Percentiles rank a stretch among this genome's conserved stretches.
Conservation (phyloP, 179 eudicot species). For the Carnegiea gigantea region DNA sequence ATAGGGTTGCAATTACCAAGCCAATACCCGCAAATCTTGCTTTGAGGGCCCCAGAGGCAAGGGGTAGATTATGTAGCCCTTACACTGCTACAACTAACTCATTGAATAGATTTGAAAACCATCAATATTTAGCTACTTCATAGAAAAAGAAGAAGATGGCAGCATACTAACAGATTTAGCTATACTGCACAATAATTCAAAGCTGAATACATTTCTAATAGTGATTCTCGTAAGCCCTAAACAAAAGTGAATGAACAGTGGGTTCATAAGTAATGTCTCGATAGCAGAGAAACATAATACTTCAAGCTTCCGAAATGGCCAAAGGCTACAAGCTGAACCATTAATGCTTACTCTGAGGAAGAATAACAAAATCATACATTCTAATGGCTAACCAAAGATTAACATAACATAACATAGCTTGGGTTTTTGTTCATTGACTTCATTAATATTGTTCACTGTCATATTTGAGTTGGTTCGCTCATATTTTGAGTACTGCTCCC, state of each 20-base stretch:
- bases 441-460: too few relatives aligned
- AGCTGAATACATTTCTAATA: neutral
- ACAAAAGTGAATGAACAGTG: neutral
- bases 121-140: neutral
- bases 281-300: neutral
- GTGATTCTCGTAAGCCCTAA: neutral
- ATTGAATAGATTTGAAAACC: neutral
- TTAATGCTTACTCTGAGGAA: neutral
- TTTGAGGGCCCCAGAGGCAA: neutral
- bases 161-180: neutral
- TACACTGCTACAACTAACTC: neutral
- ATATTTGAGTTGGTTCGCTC: too few relatives aligned
- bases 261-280: neutral
- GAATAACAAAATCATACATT: too few relatives aligned
- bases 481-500: too few relatives aligned
- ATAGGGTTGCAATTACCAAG: too few relatives aligned
- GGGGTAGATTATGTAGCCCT: neutral
- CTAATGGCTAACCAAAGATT: neutral
- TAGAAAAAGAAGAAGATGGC: neutral
- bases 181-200: neutral
- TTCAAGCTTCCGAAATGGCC: neutral
- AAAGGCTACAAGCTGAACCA: neutral
- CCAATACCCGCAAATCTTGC: neutral
- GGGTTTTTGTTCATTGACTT: too few relatives aligned
- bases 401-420: too few relatives aligned